phyloP scores from a whole-genome alignment of 805 yeast species.

The Metschnikowia kunwiensis region DNA sequence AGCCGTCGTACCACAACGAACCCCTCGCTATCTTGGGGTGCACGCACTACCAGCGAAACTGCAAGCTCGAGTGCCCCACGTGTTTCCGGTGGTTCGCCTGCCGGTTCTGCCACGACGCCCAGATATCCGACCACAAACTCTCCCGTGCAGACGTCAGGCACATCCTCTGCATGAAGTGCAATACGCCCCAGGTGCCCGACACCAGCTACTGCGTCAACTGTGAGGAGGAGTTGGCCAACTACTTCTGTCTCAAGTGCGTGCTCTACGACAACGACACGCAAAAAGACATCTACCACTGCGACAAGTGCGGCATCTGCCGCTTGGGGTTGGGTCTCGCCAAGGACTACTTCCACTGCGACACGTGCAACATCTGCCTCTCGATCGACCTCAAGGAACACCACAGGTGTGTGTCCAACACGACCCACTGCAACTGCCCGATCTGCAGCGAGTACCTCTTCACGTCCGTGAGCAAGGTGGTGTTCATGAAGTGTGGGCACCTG shows the following conservation, averaged over 20 bases:
- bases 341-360: constrained; percentile 88
- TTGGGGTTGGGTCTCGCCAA: constrained; percentile 84
- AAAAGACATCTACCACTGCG: constrained; percentile 88
- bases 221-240: constrained; percentile 62
- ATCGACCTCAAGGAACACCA: constrained; percentile 75
- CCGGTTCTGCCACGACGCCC: constrained; percentile 81
- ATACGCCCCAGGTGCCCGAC: constrained; percentile 69
- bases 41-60: constrained; percentile 75
- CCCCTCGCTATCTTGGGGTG: constrained; percentile 63
- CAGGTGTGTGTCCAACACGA: constrained; percentile 79
- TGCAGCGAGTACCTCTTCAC: constrained; percentile 90
- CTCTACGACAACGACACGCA: constrained; percentile 76
- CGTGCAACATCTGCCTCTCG: constrained; percentile 84
- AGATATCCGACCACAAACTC: constrained; percentile 53
- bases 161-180: constrained; percentile 79
- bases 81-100: constrained; percentile 79
- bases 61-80: constrained; percentile 76
- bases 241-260: constrained; percentile 75
- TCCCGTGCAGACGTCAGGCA: constrained; percentile 56
- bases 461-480: constrained; percentile 76
- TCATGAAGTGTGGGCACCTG: constrained; percentile 93
- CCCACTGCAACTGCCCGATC: constrained; percentile 89
- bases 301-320: constrained; percentile 89
- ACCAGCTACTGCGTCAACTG: constrained; percentile 67
- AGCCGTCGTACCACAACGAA: constrained; percentile 47